Conservation (phyloP, 1,284 basidiomycete species). For the Wallemia ichthyophaga region DNA sequence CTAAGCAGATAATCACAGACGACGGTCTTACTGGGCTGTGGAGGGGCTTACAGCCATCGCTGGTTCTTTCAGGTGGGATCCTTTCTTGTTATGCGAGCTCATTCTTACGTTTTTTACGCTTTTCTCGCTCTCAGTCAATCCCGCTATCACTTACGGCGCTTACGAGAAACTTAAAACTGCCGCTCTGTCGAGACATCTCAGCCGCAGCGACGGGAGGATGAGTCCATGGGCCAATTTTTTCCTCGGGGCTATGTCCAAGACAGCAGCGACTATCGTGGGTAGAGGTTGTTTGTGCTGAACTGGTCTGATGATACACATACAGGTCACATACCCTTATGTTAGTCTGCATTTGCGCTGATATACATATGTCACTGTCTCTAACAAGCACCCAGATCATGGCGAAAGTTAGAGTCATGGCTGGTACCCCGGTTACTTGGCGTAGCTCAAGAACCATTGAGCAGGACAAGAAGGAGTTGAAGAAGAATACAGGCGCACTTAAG, state of each 20-base stretch:
- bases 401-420: constrained; percentile 83
- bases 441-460: constrained; percentile 11
- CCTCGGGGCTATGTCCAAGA: constrained; percentile 81
- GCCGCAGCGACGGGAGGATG: constrained; percentile 30
- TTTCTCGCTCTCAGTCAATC: constrained; percentile 28
- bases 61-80: constrained; percentile 40
- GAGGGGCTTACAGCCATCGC: constrained; percentile 69
- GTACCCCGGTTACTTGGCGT: constrained; percentile 6
- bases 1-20: constrained; percentile 61
- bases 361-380: not conserved
- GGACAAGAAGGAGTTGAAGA: constrained; percentile 15
- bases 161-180: constrained; percentile 66
- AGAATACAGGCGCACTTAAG: constrained; percentile 38
- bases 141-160: constrained; percentile 89
- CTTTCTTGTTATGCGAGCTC: constrained; percentile 6
- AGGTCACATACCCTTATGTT: constrained; percentile 61
- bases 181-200: constrained; percentile 11
- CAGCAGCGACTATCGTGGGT: constrained; percentile 71
- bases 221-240: constrained; percentile 53
- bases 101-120: too few species aligned
- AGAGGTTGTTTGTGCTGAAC: constrained; percentile 1
- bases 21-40: constrained; percentile 76
- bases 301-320: not conserved
- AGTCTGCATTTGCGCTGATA: constrained; percentile 5
- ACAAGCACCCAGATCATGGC: constrained; percentile 38